Evolutionary conservation across 2,329 filamentous ascomycete species (phyloP).

Genomic region (Fusarium equiseti): DNA sequence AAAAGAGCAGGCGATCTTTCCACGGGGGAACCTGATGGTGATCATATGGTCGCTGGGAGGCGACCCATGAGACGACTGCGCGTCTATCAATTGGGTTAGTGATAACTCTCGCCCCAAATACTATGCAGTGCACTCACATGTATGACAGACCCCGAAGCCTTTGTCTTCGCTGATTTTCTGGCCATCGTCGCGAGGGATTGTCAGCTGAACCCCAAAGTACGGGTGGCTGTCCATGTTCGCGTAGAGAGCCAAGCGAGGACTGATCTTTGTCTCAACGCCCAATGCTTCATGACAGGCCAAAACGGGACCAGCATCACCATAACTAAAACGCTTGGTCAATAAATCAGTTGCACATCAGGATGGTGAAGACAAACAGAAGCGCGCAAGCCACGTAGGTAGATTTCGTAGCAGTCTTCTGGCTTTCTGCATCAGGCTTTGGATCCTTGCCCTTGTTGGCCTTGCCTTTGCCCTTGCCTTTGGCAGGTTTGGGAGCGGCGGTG

Average conservation of each 20-base stretch:
- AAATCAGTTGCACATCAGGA: no score
- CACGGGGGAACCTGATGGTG: not conserved
- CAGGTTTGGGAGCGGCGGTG: not conserved
- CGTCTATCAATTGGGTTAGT: no score
- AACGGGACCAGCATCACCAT: no score
- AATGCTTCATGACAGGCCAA: no score
- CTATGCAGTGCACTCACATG: not conserved
- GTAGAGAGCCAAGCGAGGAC: not conserved
- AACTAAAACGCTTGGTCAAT: no score
- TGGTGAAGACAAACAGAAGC: no score
- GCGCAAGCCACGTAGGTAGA: no score
- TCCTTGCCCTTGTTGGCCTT: no score
- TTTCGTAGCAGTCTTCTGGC: no score
- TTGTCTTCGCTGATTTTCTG: conserved; percentile 3
- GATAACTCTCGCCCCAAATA: no score
- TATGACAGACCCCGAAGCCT: not conserved
- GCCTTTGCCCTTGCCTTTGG: no score
- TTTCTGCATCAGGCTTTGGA: no score
- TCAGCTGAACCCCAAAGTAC: not conserved
- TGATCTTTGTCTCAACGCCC: not conserved
- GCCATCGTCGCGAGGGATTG: not conserved
- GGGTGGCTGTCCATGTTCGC: not conserved
- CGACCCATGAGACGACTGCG: not conserved
- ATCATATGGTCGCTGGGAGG: not conserved
- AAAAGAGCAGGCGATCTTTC: not conserved